A percentile compares a stretch with the other conserved stretches of the same genome.
These are phyloP conservation scores for Lentinula novae-zelandiae DNA, from an alignment of 1,284 basidiomycete species.

Conservation along the genomic window DNA sequence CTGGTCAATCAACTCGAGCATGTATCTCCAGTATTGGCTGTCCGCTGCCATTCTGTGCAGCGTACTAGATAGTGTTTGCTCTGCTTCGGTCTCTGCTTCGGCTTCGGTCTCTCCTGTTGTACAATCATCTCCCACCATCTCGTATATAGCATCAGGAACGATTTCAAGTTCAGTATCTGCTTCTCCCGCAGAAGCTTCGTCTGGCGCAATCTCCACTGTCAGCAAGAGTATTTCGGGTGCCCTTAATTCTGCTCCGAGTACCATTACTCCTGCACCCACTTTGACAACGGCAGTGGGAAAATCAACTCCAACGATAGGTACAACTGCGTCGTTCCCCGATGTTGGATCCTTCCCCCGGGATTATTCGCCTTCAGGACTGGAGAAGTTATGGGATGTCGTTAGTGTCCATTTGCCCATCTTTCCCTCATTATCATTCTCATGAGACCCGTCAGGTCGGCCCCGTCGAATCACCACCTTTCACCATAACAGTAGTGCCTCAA, in stretches of 20 bases:
- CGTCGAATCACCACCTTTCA: conserved; percentile 40
- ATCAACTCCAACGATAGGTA: neutral
- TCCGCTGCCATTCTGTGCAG: too few species aligned
- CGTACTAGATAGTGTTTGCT: too few species aligned
- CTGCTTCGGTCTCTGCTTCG: too few species aligned
- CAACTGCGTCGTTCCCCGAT: conserved; percentile 27
- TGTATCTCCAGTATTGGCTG: too few species aligned
- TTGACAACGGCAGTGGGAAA: neutral
- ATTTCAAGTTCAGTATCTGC: too few species aligned
- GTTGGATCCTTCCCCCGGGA: conserved; percentile 36
- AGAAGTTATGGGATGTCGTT: conserved; percentile 40
- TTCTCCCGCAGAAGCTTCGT: too few species aligned
- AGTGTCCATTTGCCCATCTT: conserved; percentile 9
- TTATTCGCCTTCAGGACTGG: conserved; percentile 34
- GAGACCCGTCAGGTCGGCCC: conserved; percentile 34
- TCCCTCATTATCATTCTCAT: neutral
- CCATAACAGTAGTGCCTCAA: conserved; percentile 36
- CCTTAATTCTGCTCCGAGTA: neutral
- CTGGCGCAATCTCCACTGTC: too few species aligned
- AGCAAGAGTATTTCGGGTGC: too few species aligned
- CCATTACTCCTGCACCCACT: neutral
- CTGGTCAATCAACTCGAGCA: too few species aligned
- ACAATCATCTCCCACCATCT: too few species aligned
- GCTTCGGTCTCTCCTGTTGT: too few species aligned
- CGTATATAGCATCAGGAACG: too few species aligned